phyloP scores from a whole-genome alignment of 1,284 basidiomycete genomes.

The Cystobasidium sp. region DNA sequence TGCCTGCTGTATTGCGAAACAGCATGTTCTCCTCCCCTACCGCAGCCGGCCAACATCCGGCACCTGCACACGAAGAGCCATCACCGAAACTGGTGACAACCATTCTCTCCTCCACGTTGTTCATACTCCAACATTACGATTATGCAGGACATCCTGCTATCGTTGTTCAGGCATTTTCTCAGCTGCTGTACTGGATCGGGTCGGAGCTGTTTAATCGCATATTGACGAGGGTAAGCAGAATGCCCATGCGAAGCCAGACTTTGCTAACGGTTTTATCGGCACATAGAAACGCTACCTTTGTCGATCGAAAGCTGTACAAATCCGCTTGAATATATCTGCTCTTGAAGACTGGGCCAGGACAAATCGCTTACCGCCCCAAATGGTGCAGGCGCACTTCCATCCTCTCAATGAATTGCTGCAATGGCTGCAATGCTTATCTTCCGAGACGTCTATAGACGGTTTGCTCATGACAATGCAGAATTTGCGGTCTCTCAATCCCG shows the following conservation, averaged over 20 bases:
- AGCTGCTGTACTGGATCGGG: slow-evolving; percentile 84
- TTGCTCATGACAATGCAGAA: slow-evolving; percentile 88
- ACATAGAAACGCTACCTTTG: slow-evolving; percentile 89
- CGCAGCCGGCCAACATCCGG: not conserved
- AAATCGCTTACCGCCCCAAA: slow-evolving; percentile 74
- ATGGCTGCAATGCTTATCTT: slow-evolving; percentile 86
- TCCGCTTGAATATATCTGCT: slow-evolving; percentile 81
- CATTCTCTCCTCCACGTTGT: slow-evolving; percentile 85
- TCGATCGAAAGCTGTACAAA: slow-evolving; percentile 85
- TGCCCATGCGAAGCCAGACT: slow-evolving; percentile 5
- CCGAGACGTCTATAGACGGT: slow-evolving; percentile 76
- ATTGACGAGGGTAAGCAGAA: slow-evolving; percentile 63
- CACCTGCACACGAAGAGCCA: slow-evolving; percentile 47
- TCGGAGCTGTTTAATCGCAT: slow-evolving; percentile 94
- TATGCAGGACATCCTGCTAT: slow-evolving; percentile 78
- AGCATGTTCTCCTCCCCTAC: slow-evolving; percentile 9
- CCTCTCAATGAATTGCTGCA: slow-evolving; percentile 82
- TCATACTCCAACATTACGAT: slow-evolving; percentile 81
- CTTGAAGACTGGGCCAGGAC: slow-evolving; percentile 90
- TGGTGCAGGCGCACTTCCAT: slow-evolving; percentile 74
- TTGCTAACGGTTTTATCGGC: not conserved
- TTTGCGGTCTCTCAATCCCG: slow-evolving; percentile 82
- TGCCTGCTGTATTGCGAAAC: slow-evolving; percentile 17
- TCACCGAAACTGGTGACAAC: slow-evolving; percentile 73
- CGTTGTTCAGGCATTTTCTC: slow-evolving; percentile 89